Base-by-base conservation (phyloP, 1,284 basidiomycete species). In the Irpex rosettiformis region DNA sequence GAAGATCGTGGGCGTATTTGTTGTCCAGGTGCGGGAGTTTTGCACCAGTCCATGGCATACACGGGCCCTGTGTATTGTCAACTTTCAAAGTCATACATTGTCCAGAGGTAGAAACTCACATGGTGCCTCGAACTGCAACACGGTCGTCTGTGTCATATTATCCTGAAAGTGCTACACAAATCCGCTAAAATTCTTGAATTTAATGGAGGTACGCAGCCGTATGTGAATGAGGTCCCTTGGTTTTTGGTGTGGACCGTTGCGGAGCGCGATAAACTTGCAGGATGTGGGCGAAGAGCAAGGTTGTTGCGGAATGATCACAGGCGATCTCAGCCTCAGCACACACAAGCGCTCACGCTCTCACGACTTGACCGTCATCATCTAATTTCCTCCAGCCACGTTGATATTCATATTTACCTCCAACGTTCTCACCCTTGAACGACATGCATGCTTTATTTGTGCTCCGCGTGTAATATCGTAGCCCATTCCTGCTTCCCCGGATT, bases 31-130 rank as follows among this genome's bases (percentile, higher is more conserved):
- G 85, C 83, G 43, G 88, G 77, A 7, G 89, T 82, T 71, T 91
- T 92, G 76, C 89, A 92, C 91, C 90, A 93, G 70, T 93, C 91
- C 56, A 93, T 73, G 62, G 88, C 85, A 68, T 91, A 88, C 42
- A 93, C 86, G 58, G 90, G 89, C 89, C 89, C 91, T 92, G 28
- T 5, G 16, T 4, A 16, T 13, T 21, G 48, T 28, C 16, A 21
- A 22, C 13, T 29, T 8, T 13, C 45, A 27, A 18, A 22, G 11
- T 13, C 25, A 7, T 8, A 27, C 4, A 22, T 4, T 33, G 29
- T 29, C 33, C 16, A 21, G 5, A 16, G 7, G 10, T 13, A 27
- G 47, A 40, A 25, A 58, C 66, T 45, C 55, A 67, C 66, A 67
- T 58, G 65, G 65, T 43, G 66, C 66, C 64, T 67, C 66, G 55